A percentile compares a stretch with the other conserved stretches of the same genome.
Evolutionary conservation across 768 basidiomycete genomes (phyloP).

Genomic region (Hygrophoropsis aurantiaca): DNA sequence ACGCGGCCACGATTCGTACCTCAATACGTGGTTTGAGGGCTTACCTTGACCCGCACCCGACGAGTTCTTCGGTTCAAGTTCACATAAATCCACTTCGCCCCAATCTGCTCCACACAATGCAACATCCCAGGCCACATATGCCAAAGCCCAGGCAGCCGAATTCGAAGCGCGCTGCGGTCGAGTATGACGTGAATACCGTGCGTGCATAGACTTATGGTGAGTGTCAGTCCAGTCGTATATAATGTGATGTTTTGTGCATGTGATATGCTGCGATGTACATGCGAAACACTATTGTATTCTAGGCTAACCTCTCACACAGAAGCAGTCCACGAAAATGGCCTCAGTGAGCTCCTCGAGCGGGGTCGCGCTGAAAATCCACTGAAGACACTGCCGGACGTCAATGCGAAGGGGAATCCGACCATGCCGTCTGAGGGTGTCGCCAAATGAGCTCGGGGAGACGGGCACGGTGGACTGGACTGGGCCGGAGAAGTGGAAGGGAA

Average conservation of each 20-base stretch:
- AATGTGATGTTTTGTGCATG: too few relatives aligned
- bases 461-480: too few relatives aligned
- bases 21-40: conserved; percentile 98
- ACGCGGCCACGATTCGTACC: conserved; percentile 87
- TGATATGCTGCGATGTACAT: too few relatives aligned
- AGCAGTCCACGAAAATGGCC: conserved; percentile 76
- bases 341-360: conserved; percentile 74
- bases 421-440: too few relatives aligned
- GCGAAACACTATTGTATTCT: neutral
- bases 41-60: conserved; percentile 90
- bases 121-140: conserved; percentile 57
- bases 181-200: conserved; percentile 82
- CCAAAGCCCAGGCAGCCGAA: conserved; percentile 80
- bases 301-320: conserved; percentile 40
- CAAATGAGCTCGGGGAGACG: too few relatives aligned
- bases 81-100: conserved; percentile 29
- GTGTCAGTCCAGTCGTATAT: too few relatives aligned
- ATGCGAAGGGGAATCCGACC: too few relatives aligned
- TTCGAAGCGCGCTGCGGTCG: conserved; percentile 85
- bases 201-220: too few relatives aligned
- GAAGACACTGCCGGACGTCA: conserved; percentile 60
- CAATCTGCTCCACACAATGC: too few relatives aligned
- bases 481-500: too few relatives aligned
- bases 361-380: conserved; percentile 80
- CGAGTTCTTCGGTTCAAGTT: conserved; percentile 38